Evolutionary conservation across 2,329 filamentous ascomycete genomes (phyloP).

Genomic region (Aspergillus brasiliensis): DNA sequence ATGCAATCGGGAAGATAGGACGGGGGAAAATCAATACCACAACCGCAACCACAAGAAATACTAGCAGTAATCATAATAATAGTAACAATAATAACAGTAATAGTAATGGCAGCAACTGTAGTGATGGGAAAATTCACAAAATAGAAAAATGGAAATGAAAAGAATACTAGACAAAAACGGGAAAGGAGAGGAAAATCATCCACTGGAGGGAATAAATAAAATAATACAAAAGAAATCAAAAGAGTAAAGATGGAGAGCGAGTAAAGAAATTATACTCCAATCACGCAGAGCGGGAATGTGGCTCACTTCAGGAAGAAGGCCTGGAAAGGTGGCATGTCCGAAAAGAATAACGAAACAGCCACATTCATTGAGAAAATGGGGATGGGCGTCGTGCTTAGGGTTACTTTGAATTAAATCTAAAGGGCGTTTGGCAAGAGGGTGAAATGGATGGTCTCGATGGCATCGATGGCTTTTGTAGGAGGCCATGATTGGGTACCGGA

Average conservation of each 20-base stretch:
- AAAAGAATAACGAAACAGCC: slow-evolving; percentile 1
- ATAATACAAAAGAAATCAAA: not conserved
- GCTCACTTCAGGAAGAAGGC: not conserved
- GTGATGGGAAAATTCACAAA: not conserved
- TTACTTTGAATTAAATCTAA: not conserved
- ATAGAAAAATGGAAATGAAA: not conserved
- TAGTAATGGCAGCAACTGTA: not conserved
- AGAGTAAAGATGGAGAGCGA: not conserved
- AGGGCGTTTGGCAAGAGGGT: not conserved
- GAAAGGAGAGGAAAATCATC: not conserved
- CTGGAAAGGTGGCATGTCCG: not conserved
- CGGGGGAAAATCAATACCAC: not conserved
- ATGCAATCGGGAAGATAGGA: not conserved
- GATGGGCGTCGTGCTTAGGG: not conserved
- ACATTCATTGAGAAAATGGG: not conserved
- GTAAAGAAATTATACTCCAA: not conserved
- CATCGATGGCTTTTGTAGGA: slow-evolving; percentile 4
- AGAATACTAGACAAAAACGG: not conserved
- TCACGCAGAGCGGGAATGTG: not conserved
- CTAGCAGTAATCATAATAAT: not conserved
- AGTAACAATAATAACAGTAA: not conserved
- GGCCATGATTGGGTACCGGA: slow-evolving; percentile 11
- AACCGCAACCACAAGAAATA: not conserved
- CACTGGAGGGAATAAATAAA: too few species aligned
- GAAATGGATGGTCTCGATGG: slow-evolving; percentile 1